Conservation (phyloP, 164 flowering plant genomes). For the Aristolochia fimbriata region DNA sequence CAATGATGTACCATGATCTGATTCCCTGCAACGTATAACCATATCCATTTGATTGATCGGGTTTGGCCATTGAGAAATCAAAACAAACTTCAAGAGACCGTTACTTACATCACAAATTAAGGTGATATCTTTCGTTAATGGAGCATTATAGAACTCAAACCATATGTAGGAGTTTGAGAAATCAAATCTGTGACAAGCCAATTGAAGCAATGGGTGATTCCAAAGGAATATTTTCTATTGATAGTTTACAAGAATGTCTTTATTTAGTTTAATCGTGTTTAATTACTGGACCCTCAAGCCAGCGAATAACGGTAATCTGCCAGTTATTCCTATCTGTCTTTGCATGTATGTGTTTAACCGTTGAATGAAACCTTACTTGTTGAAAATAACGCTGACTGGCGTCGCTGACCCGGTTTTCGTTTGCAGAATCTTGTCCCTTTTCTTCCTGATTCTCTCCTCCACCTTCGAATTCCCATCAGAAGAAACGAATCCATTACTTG, state of each 20-base stretch:
- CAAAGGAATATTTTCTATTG: background rate
- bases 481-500: background rate
- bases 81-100: constrained; percentile 2
- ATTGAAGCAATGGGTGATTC: background rate
- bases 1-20: constrained; percentile 80
- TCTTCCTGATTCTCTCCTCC: constrained; percentile 80
- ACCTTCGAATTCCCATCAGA: constrained; percentile 25
- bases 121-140: constrained; percentile 52
- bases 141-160: constrained; percentile 81
- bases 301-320: too few species aligned
- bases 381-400: constrained; percentile 72
- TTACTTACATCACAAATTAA: constrained; percentile 74
- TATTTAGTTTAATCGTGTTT: too few species aligned
- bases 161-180: constrained; percentile 84
- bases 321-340: too few species aligned
- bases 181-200: constrained; percentile 45
- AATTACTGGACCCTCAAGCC: too few species aligned
- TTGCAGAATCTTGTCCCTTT: constrained; percentile 70
- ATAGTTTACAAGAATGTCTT: too few species aligned
- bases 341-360: too few species aligned
- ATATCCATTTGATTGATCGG: background rate
- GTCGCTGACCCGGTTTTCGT: constrained; percentile 65
- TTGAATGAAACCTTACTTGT: constrained; percentile 44
- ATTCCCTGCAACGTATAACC: constrained; percentile 42
- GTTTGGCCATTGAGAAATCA: background rate